Evolutionary conservation across 1,284 basidiomycete species (phyloP), one percentile per base, ranked within the genome.

Genomic region (Clitocybe nebularis): DNA sequence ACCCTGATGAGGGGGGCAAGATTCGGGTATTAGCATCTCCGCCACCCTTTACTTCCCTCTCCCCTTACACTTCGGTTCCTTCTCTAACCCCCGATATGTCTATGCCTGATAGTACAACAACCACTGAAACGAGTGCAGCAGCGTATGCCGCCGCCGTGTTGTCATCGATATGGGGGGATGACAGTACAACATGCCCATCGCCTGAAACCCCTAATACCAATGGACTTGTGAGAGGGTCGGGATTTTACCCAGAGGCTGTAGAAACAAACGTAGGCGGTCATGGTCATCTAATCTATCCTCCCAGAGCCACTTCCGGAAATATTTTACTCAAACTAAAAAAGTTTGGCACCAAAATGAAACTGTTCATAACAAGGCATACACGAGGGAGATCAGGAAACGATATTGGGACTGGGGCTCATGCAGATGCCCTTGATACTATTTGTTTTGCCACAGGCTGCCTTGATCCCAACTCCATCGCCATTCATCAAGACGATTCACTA

Each of bases 71-170:
- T 17, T 48, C 52, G 32, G 37, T 35, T 25, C 43, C 40, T 20
- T 47, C 53, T 9, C 51, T 49, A 19, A 30, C 51, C 10, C 37
- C 46, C 21, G 46, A 47, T 17, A 38, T 30, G 5, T 48, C 29
- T 34, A 42, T 28, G 42, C 46, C 44, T 39, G 45, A 46, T 39
- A 32, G 19, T 14, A 37, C 33, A 30, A 10, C 21, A 16, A 44
- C 39, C 36, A 38, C 43, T 14, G 41, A 56, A 36, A 51, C 52
- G 21, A 60, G 59, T 39, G 58, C 58, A 10, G 48, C 56, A n/a
- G 57, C 63, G 32, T 66, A 62, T 44, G 63, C 63, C 36, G 47
- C 54, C 20, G 62, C 62, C 19, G 45, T 64, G 25, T 51, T 64
- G 38, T 60, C 59, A 33, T 63, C 62, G 32, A 56, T 60, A 22